Percentiles rank a stretch among this genome's conserved stretches.
Evolutionary conservation across 2,329 filamentous ascomycete species (phyloP).

Genomic region (Alternaria arbusti): DNA sequence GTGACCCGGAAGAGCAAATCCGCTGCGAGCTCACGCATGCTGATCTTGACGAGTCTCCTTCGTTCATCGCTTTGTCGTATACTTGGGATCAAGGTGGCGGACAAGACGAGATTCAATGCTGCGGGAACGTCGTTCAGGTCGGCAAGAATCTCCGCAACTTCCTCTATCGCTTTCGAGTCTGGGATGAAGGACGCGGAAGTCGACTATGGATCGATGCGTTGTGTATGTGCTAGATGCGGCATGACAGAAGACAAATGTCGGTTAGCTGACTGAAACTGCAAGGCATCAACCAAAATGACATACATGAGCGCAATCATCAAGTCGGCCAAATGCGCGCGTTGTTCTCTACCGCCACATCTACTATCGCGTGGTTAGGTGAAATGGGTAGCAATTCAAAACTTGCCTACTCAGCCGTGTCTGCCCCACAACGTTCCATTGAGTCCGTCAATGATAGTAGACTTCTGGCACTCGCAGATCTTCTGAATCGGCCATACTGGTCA

Average conservation of each 20-base stretch:
- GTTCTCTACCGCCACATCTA: neutral
- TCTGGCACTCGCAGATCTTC: no score
- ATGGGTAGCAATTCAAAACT: accelerated
- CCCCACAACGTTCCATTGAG: no score
- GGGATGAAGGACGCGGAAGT: neutral
- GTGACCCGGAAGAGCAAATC: neutral
- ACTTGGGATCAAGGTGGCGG: neutral
- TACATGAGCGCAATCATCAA: neutral
- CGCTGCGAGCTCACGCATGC: neutral
- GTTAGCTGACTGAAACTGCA: accelerated
- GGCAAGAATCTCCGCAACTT: neutral
- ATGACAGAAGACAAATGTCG: no score
- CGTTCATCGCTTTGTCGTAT: neutral
- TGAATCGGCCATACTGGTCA: no score
- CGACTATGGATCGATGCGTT: neutral
- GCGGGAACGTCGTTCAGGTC: neutral
- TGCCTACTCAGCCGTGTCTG: no score
- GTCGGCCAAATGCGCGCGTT: neutral
- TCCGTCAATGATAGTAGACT: no score
- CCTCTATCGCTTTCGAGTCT: neutral
- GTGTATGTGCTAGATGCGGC: neutral
- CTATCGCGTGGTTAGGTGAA: neutral
- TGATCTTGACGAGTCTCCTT: neutral
- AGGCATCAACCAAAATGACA: neutral
- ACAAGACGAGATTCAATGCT: neutral